phyloP scores from a whole-genome alignment of 495 filamentous ascomycete genomes.

The Penicillium soppii region DNA sequence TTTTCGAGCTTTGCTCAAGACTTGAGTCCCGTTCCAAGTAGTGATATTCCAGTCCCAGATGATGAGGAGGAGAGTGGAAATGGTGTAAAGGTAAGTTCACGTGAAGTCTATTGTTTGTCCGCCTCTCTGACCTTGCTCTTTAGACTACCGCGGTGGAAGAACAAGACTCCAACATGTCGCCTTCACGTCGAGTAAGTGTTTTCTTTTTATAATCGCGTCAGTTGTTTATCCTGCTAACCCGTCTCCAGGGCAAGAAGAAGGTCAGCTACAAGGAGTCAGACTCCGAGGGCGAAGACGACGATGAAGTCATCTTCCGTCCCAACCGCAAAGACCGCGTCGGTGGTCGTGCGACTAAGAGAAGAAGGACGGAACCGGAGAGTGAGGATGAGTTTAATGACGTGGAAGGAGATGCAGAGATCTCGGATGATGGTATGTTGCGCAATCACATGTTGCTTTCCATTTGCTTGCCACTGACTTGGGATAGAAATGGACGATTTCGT shows the following conservation, averaged over 20 bases:
- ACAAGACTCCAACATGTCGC: conserved; percentile 32
- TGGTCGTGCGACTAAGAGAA: conserved; percentile 46
- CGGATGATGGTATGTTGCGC: conserved; percentile 57
- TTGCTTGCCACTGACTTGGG: conserved; percentile 14
- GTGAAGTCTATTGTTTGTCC: conserved; percentile 5
- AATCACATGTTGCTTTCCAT: background rate
- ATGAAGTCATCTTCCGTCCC: conserved; percentile 50
- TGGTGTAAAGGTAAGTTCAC: conserved; percentile 22
- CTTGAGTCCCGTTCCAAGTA: conserved; percentile 78
- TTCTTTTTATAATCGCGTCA: background rate
- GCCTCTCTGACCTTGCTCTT: conserved; percentile 9
- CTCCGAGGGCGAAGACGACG: conserved; percentile 55
- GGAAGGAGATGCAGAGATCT: conserved; percentile 48
- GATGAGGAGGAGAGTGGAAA: conserved; percentile 34
- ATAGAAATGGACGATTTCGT: conserved; percentile 82
- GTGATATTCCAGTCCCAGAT: conserved; percentile 54
- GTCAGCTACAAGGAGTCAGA: conserved; percentile 51
- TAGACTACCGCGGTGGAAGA: conserved; percentile 20
- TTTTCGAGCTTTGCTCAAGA: conserved; percentile 46
- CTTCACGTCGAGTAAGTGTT: conserved; percentile 46
- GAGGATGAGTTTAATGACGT: conserved; percentile 71
- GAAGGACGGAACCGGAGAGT: conserved; percentile 51
- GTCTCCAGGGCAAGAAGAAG: conserved; percentile 41
- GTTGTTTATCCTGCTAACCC: conserved; percentile 6
- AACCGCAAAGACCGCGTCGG: conserved; percentile 31